phyloP scores from a whole-genome alignment of 2,329 filamentous ascomycete genomes.

The Exophiala calicioides region DNA sequence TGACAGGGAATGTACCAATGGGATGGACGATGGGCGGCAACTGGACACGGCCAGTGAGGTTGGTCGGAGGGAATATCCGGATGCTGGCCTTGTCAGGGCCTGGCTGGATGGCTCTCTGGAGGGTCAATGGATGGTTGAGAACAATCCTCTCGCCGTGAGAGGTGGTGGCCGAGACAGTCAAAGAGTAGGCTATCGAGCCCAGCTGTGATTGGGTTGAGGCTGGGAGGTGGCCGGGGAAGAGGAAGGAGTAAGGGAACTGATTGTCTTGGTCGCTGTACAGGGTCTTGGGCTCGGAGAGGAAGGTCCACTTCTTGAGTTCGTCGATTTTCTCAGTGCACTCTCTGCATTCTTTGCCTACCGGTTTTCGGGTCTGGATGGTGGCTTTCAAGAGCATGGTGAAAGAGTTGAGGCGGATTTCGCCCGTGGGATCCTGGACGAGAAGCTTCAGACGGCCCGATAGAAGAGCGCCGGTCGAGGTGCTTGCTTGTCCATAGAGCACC shows the following conservation, averaged over 20 bases:
- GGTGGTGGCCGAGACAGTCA: conserved; percentile 66
- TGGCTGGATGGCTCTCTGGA: conserved; percentile 77
- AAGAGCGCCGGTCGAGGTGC: conserved; percentile 77
- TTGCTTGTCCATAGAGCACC: conserved; percentile 75
- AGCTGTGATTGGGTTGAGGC: conserved; percentile 75
- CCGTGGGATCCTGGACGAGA: conserved; percentile 64
- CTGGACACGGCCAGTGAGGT: conserved; percentile 81
- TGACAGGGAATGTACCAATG: conserved; percentile 75
- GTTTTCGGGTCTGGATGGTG: conserved; percentile 74
- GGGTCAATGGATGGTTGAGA: conserved; percentile 67
- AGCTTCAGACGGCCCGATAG: conserved; percentile 81
- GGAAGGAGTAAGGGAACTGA: conserved; percentile 82
- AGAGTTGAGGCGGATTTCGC: conserved; percentile 64
- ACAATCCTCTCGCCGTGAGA: conserved; percentile 63
- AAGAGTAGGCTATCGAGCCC: conserved; percentile 73
- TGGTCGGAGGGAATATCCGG: conserved; percentile 93
- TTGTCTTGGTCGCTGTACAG: conserved; percentile 61
- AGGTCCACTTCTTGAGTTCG: conserved; percentile 76
- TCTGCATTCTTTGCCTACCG: conserved; percentile 74
- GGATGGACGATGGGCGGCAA: conserved; percentile 83
- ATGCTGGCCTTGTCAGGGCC: conserved; percentile 84
- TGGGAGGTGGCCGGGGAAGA: conserved; percentile 83
- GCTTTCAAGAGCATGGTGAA: conserved; percentile 73
- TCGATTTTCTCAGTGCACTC: conserved; percentile 73
- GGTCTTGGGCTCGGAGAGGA: conserved; percentile 59